Percentiles rank a stretch among this genome's conserved stretches.
Conservation (phyloP, 306 rosid genomes). For the Ziziphus jujuba region DNA sequence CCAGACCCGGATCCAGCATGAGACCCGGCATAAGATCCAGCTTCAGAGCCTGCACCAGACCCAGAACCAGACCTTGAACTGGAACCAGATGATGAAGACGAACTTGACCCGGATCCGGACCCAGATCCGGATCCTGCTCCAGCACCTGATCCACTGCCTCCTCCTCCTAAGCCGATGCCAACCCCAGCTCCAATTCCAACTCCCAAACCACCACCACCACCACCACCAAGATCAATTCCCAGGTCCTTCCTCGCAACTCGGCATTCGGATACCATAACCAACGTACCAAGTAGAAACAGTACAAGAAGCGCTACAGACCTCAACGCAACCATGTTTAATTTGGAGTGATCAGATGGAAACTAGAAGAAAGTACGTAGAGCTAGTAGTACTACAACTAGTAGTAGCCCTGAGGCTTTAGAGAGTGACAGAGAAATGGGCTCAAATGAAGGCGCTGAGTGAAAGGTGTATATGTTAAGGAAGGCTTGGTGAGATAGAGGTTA, state of each 20-base stretch:
- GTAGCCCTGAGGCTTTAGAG: too few species aligned
- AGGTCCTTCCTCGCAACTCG: conserved; percentile 62
- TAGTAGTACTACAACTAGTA: background rate
- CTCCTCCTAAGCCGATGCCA: conserved; percentile 54
- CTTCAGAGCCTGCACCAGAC: conserved; percentile 20
- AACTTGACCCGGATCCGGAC: conserved; percentile 8
- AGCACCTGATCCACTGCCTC: conserved; percentile 43
- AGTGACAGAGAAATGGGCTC: too few species aligned
- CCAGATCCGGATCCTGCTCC: conserved; percentile 43
- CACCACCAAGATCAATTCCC: conserved; percentile 51
- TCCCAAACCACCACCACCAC: conserved; percentile 20
- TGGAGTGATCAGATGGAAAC: background rate
- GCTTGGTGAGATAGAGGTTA: too few species aligned
- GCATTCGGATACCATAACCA: conserved; percentile 34
- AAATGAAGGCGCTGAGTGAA: too few species aligned
- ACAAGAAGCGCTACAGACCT: conserved; percentile 35
- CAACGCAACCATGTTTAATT: conserved; percentile 33
- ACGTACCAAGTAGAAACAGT: conserved; percentile 37
- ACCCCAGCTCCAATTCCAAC: conserved; percentile 53
- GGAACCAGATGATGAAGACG: conserved; percentile 24
- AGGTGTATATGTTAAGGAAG: too few species aligned
- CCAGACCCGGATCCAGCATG: conserved; percentile 32
- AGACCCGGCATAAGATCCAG: conserved; percentile 28
- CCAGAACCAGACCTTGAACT: conserved; percentile 33
- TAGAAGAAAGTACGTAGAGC: too few species aligned